Conservation (phyloP, 176 grass and related monocot species). For the Eremochloa ophiuroides region DNA sequence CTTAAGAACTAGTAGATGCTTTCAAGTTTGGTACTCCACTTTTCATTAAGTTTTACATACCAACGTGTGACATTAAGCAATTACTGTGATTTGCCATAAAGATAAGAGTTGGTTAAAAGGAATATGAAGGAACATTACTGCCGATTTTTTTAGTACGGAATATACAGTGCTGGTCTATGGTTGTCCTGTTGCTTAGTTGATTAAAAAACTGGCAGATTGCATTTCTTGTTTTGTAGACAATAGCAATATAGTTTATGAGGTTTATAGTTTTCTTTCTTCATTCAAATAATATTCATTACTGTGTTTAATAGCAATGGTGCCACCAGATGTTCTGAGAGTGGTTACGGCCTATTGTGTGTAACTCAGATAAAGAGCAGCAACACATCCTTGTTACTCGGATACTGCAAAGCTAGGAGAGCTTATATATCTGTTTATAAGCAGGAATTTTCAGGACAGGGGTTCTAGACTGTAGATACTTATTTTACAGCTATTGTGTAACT, state of each 20-base stretch:
- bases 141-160: neutral
- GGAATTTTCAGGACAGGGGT: neutral
- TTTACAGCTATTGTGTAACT: neutral
- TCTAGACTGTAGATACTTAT: neutral
- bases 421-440: neutral
- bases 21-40: neutral
- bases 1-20: neutral
- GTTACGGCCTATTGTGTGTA: neutral
- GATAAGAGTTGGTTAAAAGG: neutral
- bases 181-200: neutral
- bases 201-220: neutral
- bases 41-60: constrained; percentile 16
- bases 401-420: neutral
- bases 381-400: neutral
- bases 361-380: neutral
- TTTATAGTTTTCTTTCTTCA: constrained; percentile 15
- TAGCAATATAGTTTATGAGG: neutral
- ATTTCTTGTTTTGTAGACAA: neutral
- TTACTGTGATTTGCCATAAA: neutral
- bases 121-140: neutral
- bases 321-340: neutral
- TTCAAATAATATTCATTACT: neutral
- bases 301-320: constrained; percentile 8
- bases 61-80: neutral
- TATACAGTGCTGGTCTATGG: neutral